Evolutionary conservation across 768 basidiomycete species (phyloP).

Genomic region (Nevesoporus exiguus): DNA sequence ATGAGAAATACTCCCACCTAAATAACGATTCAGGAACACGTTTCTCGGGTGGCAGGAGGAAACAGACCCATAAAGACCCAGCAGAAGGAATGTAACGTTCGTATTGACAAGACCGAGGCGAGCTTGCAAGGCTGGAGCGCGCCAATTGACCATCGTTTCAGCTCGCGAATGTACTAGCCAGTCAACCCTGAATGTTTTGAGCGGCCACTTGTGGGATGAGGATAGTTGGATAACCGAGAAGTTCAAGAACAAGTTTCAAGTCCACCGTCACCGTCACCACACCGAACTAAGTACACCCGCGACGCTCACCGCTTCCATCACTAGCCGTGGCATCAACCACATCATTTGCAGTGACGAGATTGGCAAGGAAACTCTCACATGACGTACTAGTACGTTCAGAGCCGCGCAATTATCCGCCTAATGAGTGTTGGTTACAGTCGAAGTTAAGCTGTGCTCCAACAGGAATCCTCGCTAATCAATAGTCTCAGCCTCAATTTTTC

Average conservation of each 20-base stretch:
- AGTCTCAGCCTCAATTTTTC: too few species aligned
- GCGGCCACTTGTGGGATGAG: not conserved
- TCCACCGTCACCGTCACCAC: not conserved
- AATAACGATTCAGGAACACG: not conserved
- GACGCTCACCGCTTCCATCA: not conserved
- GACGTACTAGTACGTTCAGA: not conserved
- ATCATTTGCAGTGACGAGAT: not conserved
- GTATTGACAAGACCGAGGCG: not conserved
- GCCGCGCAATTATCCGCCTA: not conserved
- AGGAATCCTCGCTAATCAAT: too few species aligned
- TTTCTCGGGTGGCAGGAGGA: not conserved
- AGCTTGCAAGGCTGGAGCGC: slow-evolving; percentile 1
- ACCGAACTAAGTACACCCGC: not conserved
- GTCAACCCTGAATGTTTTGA: not conserved
- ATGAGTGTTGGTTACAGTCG: not conserved
- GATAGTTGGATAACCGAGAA: not conserved
- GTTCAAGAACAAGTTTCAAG: too few species aligned
- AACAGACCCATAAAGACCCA: slow-evolving; percentile 26
- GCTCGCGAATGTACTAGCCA: not conserved
- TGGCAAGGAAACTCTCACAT: slow-evolving; percentile 9
- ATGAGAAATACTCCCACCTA: slow-evolving; percentile 27
- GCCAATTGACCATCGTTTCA: slow-evolving; percentile 23
- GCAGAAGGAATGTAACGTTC: slow-evolving; percentile 15
- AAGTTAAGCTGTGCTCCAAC: too few species aligned
- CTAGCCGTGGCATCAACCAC: not conserved